phyloP scores from a whole-genome alignment of 305 asterid species.

The Plantago coronopus region DNA sequence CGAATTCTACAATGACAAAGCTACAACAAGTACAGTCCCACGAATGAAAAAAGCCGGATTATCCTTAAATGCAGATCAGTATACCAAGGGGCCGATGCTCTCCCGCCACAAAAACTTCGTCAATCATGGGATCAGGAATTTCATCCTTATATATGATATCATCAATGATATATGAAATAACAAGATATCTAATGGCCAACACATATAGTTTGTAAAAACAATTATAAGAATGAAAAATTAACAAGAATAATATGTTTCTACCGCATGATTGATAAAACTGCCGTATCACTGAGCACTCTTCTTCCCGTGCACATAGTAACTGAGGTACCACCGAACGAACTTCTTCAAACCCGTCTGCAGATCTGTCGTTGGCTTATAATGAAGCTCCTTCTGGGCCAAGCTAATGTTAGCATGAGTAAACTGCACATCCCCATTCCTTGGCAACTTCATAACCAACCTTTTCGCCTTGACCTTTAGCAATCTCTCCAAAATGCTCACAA shows the following conservation, averaged over 20 bases:
- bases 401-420: conserved; percentile 60
- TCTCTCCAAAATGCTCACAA: conserved; percentile 64
- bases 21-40: conserved; percentile 55
- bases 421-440: conserved; percentile 58
- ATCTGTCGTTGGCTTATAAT: conserved; percentile 49
- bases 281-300: conserved; percentile 44
- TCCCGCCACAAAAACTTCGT: conserved; percentile 30
- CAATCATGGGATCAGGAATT: conserved; percentile 36
- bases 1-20: conserved; percentile 50
- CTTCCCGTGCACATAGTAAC: conserved; percentile 45
- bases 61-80: conserved; percentile 30
- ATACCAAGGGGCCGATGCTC: conserved; percentile 24
- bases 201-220: conserved; percentile 36
- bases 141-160: conserved; percentile 38
- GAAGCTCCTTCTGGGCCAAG: conserved; percentile 44
- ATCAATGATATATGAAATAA: conserved; percentile 29
- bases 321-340: conserved; percentile 48
- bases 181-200: conserved; percentile 32
- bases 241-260: conserved; percentile 57
- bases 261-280: conserved; percentile 35
- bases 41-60: conserved; percentile 31
- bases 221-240: conserved; percentile 53
- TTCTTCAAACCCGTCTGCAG: conserved; percentile 50
- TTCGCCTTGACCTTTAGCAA: conserved; percentile 60
- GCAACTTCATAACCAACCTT: conserved; percentile 47